Base-by-base conservation (phyloP, 805 yeast species). In the Kurtzmaniella cleridarum region DNA sequence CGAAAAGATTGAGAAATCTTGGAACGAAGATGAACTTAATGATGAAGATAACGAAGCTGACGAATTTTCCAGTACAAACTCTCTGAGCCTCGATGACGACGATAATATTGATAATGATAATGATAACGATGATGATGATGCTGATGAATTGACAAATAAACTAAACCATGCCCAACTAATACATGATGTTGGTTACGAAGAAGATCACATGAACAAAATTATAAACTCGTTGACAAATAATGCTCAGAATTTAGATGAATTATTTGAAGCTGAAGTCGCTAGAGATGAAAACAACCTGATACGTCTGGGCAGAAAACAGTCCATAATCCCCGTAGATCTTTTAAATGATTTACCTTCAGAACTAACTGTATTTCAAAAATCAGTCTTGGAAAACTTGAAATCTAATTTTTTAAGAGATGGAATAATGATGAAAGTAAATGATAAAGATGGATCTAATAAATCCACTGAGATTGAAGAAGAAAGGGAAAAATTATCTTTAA, bases 371-470 rank as follows among this genome's bases (percentile, higher is more conserved):
- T 56, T 62, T 45, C 59, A 58, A 37, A 44, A 52, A 29, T 64
- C 70, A 1, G 53, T 67, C 3, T 31, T 62, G 13, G 48, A 57
- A 8, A 62, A 62, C 40, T 46, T 62, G 14, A 46, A 57, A 26
- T 54, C 55, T 5, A 47, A 46, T 36, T 31, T 39, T 3, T 30
- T 50, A 4, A 35, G 39, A 27, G 52, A 51, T 14, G 39, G 42
- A 3, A 23, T 41, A n/a, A 7, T 34, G 11, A 9, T 34, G 10
- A 34, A 27, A 14, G 15, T 27, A 3, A 38, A 38, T 3, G 23
- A 31, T 11, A 27, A 20, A 27, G 38, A 8, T 28, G 44, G 3
- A 12, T 39, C 5, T 43, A 41, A 11, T 40, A 49, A 17, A 14
- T 32, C 36, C n/a, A 27, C 37, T 2, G 44, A 36, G 13, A 40